A percentile compares a stretch with the other conserved stretches of the same genome.
These are phyloP conservation scores for Capsella bursapastoris DNA, from an alignment of 345 rosid genomes.

Conservation along the genomic window DNA sequence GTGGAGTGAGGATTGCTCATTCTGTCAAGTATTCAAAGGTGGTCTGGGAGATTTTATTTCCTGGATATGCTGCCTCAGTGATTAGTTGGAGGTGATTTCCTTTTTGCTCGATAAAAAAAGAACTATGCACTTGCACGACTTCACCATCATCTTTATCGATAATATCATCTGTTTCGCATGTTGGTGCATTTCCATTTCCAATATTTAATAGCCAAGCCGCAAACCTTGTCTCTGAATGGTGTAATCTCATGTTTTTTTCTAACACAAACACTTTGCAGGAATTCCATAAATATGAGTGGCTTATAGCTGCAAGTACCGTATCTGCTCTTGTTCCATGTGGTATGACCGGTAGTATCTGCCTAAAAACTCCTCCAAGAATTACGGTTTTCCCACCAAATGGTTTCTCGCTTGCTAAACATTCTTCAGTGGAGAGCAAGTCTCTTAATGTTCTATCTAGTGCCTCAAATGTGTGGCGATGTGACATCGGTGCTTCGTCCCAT, in stretches of 20 bases:
- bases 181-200: too few species aligned
- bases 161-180: too few species aligned
- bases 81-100: too few species aligned
- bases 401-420: not conserved
- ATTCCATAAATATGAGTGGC: not conserved
- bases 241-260: not conserved
- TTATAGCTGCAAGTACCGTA: not conserved
- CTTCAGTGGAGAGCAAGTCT: not conserved
- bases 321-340: not conserved
- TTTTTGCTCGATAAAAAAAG: too few species aligned
- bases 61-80: too few species aligned
- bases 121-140: too few species aligned
- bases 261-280: not conserved
- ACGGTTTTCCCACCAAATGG: not conserved
- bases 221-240: too few species aligned
- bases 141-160: too few species aligned
- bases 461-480: not conserved
- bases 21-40: not conserved
- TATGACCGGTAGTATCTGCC: not conserved
- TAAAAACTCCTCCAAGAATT: not conserved
- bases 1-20: not conserved
- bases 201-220: too few species aligned
- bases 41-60: not conserved
- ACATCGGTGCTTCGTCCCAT: not conserved
- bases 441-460: not conserved